phyloP scores from a whole-genome alignment of 73 alveolate genomes.

The Uronychia binucleata region DNA sequence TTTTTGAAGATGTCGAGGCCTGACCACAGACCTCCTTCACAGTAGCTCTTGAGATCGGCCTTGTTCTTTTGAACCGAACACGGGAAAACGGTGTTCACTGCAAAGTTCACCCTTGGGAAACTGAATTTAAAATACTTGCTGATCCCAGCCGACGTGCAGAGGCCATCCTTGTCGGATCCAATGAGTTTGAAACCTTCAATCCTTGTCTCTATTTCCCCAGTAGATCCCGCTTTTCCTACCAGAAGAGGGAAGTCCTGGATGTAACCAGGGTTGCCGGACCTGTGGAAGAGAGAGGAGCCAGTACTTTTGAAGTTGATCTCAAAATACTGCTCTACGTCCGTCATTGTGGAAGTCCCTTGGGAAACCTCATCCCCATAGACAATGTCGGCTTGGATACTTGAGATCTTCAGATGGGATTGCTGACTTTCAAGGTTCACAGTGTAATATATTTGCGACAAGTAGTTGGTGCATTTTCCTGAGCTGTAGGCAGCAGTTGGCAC shows the following conservation, averaged over 20 bases:
- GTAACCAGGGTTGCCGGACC: neutral
- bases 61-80: neutral
- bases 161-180: neutral
- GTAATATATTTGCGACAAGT: neutral
- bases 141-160: neutral
- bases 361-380: neutral
- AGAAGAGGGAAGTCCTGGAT: neutral
- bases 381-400: neutral
- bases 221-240: neutral
- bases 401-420: constrained; percentile 1
- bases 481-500: neutral
- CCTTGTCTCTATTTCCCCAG: neutral
- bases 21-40: neutral
- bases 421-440: neutral
- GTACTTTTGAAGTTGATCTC: neutral
- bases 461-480: neutral
- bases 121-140: neutral
- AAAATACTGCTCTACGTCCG: neutral
- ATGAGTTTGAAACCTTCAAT: neutral
- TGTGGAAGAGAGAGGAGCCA: neutral
- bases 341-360: neutral
- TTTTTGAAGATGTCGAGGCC: neutral
- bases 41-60: neutral
- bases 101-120: neutral
- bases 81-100: neutral